phyloP scores from a whole-genome alignment of 2,329 filamentous ascomycete species.

The Fonsecaea erecta region DNA sequence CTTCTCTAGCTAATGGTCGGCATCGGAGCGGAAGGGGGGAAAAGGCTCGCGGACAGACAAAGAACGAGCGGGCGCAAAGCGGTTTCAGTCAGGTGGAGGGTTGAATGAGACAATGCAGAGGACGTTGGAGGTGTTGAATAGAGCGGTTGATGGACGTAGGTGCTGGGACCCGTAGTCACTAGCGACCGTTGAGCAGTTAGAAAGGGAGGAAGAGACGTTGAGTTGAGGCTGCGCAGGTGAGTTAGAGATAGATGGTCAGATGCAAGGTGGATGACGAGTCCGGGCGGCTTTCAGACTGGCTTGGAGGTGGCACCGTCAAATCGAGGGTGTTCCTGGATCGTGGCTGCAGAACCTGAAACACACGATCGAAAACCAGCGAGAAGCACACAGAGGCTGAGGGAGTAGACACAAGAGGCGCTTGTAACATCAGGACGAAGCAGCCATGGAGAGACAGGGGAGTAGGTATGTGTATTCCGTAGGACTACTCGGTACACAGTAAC shows the following conservation, averaged over 20 bases:
- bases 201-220: slow-evolving; percentile 1
- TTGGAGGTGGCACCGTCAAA: slow-evolving; percentile 9
- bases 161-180: not conserved
- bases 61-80: not conserved
- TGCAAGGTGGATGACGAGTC: slow-evolving; percentile 26
- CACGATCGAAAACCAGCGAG: slow-evolving; percentile 8
- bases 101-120: not conserved
- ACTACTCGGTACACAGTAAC: no score
- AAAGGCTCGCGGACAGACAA: slow-evolving; percentile 6
- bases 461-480: not conserved
- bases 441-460: slow-evolving; percentile 7
- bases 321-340: slow-evolving; percentile 1
- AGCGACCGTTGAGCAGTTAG: slow-evolving; percentile 9
- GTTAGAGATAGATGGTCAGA: not conserved
- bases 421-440: slow-evolving; percentile 15
- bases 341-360: slow-evolving; percentile 26
- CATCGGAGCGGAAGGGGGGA: slow-evolving; percentile 10
- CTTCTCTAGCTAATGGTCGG: slow-evolving; percentile 16
- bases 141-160: not conserved
- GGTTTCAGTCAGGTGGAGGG: not conserved
- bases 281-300: slow-evolving; percentile 12
- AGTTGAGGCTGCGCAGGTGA: slow-evolving; percentile 3
- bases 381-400: slow-evolving; percentile 11
- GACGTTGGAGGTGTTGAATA: not conserved
- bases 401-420: slow-evolving; percentile 5